Base-by-base conservation (phyloP, 305 asterid species). In the Fraxinus platypoda region DNA sequence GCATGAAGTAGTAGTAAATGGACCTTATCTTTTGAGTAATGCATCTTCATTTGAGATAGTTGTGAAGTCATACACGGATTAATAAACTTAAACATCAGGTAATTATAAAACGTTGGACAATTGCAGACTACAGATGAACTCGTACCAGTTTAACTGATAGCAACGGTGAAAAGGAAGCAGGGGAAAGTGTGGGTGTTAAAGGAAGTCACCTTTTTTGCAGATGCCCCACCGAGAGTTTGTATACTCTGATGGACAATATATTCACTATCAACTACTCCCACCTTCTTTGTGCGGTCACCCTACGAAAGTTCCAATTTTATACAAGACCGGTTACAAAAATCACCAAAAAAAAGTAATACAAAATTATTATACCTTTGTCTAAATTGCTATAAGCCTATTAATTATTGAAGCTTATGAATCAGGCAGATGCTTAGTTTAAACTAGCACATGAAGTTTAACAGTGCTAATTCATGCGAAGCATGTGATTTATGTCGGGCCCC, bases 221-320 rank as follows among this genome's bases (percentile, higher is more conserved):
- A 93, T 66, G 88, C 89, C 41, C 99, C 99, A 12, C 98, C 99
- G 86, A 97, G 87, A 30, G 98, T 93, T 87, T 95, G 98, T 88
- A 93, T 97, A 77, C 99, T 92, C 90, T 95, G 99, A 92, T 97
- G 99, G 81, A 97, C 95, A 80, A 97, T 43, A 85, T 91, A 97
- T 86, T 95, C 98, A 74, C 97, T 91, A 82, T 97, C 99, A 83
- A 97, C 98, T 81, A 97, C 92, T 81, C 99, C 99, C 43, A 97
- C 98, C 72, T 93, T 97, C 86, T 87, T 88, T 37, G 95, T 87
- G 43, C 98, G 97, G 83, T 93, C 97, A 21, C 99, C 99, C 99
- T 97, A 83, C 76, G 82, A 66, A 31, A 77, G 26, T 74, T 81
- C 75, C 75, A 81, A 80, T 43, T 83, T 72, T 41, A 87, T 76